Evolutionary conservation across 2,329 filamentous ascomycete genomes (phyloP).

Genomic region (Aspergillus caelatus): DNA sequence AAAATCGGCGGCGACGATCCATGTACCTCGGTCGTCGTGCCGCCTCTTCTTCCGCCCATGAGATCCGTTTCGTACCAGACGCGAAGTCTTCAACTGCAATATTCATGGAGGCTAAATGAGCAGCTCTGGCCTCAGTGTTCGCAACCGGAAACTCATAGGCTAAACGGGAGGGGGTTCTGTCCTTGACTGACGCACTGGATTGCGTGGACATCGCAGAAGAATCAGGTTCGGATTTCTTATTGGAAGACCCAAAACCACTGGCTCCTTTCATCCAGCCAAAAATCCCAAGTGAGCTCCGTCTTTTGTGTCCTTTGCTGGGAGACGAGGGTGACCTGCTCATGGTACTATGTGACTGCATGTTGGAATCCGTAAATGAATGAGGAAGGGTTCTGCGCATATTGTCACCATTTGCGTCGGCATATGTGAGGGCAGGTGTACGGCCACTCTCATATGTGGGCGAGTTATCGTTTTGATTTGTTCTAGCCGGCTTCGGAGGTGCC

Average conservation of each 20-base stretch:
- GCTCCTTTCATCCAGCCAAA: constrained; percentile 46
- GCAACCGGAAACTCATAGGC: constrained; percentile 18
- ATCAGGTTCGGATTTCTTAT: constrained; percentile 23
- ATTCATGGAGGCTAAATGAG: constrained; percentile 10
- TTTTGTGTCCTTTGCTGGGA: constrained; percentile 36
- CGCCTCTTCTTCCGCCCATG: constrained; percentile 19
- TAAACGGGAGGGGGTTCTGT: constrained; percentile 20
- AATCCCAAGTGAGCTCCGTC: constrained; percentile 41
- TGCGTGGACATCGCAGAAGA: constrained; percentile 6
- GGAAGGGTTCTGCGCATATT: constrained; percentile 21
- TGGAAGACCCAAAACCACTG: constrained; percentile 25
- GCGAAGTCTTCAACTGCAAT: constrained; percentile 20
- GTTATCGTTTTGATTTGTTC: constrained; percentile 15
- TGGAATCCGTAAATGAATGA: constrained; percentile 33
- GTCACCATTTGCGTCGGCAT: constrained; percentile 15
- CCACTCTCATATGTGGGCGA: constrained; percentile 19
- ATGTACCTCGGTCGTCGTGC: constrained; percentile 34
- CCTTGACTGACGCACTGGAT: constrained; percentile 14
- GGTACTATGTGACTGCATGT: constrained; percentile 21
- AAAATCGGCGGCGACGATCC: constrained; percentile 25
- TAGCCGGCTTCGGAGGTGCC: constrained; percentile 14
- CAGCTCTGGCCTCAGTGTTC: constrained; percentile 11
- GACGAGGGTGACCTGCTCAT: constrained; percentile 27
- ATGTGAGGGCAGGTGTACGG: constrained; percentile 21
- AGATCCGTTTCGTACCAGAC: constrained; percentile 14